Evolutionary conservation across 2,329 filamentous ascomycete species (phyloP), one percentile per base, ranked within the genome.

Genomic region (Pseudocercospora eumusae): DNA sequence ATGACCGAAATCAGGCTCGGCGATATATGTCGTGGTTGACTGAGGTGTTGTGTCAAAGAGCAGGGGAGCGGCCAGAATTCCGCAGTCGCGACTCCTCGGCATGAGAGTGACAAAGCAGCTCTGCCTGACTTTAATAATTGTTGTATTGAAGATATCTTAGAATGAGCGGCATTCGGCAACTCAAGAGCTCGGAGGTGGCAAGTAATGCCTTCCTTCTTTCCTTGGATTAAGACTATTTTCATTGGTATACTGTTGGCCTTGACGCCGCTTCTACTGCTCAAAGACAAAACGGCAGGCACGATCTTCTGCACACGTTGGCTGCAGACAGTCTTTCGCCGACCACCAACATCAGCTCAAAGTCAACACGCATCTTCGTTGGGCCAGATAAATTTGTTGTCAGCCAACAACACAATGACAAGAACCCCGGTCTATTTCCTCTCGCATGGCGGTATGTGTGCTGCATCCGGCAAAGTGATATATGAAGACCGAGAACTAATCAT

Each of bases 361-460:
- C 44, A 7, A 47, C 10, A 15, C 18, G 31, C 27, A 25, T 18
- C 27, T 40, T n/a, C 10, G 20, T 56, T 60, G 36, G 50, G 27
- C 33, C 21, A 27, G n/a, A 2, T 11, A n/a, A 13, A 40, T 8
- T 33, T 13, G 11, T n/a, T 36, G 49, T 11, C 42, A n/a, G 49
- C 15, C 28, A 49, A 42, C 44, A 50, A 18, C 5, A 64, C 8
- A 20, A 67, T 66, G 62, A 33, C 44, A 28, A 70, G 71, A 36
- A 83, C 80, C 10, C 82, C 82, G 10, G 75, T 83, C 55, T 84
- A 83, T 65, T 84, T 84, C 66, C 71, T 84, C 28, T 80, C 80
- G 60, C 74, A 75, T 57, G 73, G 70, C 13, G 63, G 66, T 36
- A 62, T 62, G 25, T 57, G 57, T 21, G 50, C 42, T 50, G 28